phyloP scores from a whole-genome alignment of 805 yeast genomes.

The Ogataea trehalophila region DNA sequence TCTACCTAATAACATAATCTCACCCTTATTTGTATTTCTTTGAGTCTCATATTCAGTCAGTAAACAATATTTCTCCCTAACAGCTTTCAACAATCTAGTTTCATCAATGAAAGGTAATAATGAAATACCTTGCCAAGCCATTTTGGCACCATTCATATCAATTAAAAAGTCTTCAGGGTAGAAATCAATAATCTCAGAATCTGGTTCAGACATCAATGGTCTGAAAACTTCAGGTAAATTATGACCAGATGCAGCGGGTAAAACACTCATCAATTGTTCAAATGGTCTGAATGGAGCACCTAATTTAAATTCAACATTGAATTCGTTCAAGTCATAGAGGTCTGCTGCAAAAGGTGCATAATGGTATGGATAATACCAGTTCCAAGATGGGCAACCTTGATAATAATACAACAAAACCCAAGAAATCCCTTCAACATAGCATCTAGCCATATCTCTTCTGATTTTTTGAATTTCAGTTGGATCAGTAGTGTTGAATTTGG shows the following conservation, averaged over 20 bases:
- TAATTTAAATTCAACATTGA: slow-evolving; percentile 50
- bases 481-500: slow-evolving; percentile 59
- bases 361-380: slow-evolving; percentile 95
- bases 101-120: slow-evolving; percentile 89
- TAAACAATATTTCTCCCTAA: slow-evolving; percentile 55
- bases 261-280: slow-evolving; percentile 91
- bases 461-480: slow-evolving; percentile 50
- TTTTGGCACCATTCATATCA: slow-evolving; percentile 93
- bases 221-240: slow-evolving; percentile 77
- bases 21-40: slow-evolving; percentile 68
- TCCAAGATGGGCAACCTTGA: slow-evolving; percentile 99
- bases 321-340: slow-evolving; percentile 49
- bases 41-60: slow-evolving; percentile 63
- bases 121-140: slow-evolving; percentile 95
- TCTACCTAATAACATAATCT: slow-evolving; percentile 63
- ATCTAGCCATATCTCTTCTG: slow-evolving; percentile 55
- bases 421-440: slow-evolving; percentile 91
- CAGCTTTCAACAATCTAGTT: slow-evolving; percentile 60
- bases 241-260: slow-evolving; percentile 92
- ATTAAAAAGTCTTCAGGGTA: slow-evolving; percentile 85
- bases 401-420: slow-evolving; percentile 93
- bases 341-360: slow-evolving; percentile 98
- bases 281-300: slow-evolving; percentile 86
- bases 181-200: slow-evolving; percentile 83
- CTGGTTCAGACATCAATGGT: slow-evolving; percentile 72